Base-by-base conservation (phyloP, 2,329 filamentous ascomycete species). In the Rugonectria rugulosa region DNA sequence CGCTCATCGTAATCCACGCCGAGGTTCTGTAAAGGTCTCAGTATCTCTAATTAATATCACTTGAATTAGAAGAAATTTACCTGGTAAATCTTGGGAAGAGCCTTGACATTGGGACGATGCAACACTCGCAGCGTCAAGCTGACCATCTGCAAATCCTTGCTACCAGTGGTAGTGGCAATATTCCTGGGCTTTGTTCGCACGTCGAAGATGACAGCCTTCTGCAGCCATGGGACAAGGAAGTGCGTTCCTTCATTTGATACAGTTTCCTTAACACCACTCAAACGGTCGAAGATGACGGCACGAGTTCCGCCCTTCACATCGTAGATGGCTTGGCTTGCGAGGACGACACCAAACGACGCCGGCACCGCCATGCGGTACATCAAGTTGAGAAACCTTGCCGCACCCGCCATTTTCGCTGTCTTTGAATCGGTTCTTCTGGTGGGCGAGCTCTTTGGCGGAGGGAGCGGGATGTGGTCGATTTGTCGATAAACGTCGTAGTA, bases 101-200 rank as follows among this genome's bases (percentile, higher is more conserved):
- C 86, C 81, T 91, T 87, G 69, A 99, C 94, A 53, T 97, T 94
- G 6, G 96, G 95, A 68, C 96, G 85, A 79, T 98, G 94, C 75
- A 99, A 79, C 63, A 99, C 95, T 77, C 95, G 86, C 73, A 99
- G 84, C 49, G 95, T 99, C 83, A 99, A 84, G 84, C 92, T 97
- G 71, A 99, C 95, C 95, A 99, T 99, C 82, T 99, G 95, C 83
- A 99, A 78, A 80, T 99, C 95, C 86, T 99, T 99, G 84, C 89
- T 94, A 56, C 95, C 95, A 11, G 95, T 99, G 20, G 95, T 99
- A 23, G 95, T 99, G 65, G 90, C 91, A 74, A 99, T 98, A 76
- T 97, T 98, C 73, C 95, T 86, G 59, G 95, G 95, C 84, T 96
- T 96, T 54, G 96, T 99, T 62, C 95, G 89, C 64, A 99, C 95